Percentiles rank a stretch among this genome's conserved stretches.
Evolutionary conservation across 2,329 filamentous ascomycete species (phyloP).

Genomic region (Epichloe scottii): DNA sequence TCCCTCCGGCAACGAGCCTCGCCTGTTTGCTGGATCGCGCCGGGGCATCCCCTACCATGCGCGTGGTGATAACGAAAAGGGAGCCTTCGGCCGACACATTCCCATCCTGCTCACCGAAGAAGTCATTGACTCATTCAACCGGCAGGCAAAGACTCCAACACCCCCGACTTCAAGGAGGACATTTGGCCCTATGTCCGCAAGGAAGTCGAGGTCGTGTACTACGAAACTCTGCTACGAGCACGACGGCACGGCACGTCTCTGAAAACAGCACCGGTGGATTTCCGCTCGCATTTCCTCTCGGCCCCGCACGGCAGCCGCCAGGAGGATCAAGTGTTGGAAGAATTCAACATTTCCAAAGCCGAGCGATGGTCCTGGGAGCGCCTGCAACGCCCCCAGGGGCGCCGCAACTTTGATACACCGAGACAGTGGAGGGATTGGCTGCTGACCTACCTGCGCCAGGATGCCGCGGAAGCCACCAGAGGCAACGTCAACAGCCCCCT

Average conservation of each 20-base stretch:
- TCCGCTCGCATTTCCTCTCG: neutral
- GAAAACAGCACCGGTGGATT: neutral
- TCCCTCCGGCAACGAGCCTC: slow-evolving; percentile 4
- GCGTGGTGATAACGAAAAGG: slow-evolving; percentile 5
- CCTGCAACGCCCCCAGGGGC: neutral
- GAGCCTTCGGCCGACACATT: slow-evolving; percentile 2
- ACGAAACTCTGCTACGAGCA: slow-evolving; percentile 1
- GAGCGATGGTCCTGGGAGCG: slow-evolving; percentile 6
- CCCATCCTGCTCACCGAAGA: neutral
- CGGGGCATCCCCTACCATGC: slow-evolving; percentile 6
- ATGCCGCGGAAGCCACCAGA: neutral
- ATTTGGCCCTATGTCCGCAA: slow-evolving; percentile 3
- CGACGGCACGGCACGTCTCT: neutral
- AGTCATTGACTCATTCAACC: slow-evolving; percentile 1
- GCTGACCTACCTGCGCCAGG: neutral
- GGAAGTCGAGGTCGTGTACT: slow-evolving; percentile 5
- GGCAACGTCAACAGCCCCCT: slow-evolving; percentile 3
- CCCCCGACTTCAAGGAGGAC: slow-evolving; percentile 2
- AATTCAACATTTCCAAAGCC: slow-evolving; percentile 1
- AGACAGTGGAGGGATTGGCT: slow-evolving; percentile 3
- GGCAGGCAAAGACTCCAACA: neutral
- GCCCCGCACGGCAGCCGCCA: neutral
- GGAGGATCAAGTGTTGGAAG: slow-evolving; percentile 1
- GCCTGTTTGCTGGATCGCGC: slow-evolving; percentile 4
- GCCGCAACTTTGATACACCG: neutral